These are phyloP conservation scores for Dryas drummondii DNA, from an alignment of 306 rosid species.

Conservation along the genomic window DNA sequence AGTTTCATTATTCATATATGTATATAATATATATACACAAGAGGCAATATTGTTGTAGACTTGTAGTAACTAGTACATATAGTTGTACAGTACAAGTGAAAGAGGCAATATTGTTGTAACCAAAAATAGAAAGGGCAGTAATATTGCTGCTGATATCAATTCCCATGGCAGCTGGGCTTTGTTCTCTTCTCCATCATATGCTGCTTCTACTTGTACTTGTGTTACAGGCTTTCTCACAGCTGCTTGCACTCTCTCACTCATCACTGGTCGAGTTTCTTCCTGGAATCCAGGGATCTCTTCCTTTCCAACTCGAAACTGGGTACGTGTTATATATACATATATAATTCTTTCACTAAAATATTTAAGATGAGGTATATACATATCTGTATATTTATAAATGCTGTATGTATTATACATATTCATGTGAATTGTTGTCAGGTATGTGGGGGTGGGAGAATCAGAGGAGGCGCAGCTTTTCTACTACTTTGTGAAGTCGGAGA, in stretches of 20 bases:
- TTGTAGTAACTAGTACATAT: too few species aligned
- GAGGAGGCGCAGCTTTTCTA: slow-evolving; percentile 58
- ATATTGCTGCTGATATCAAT: too few species aligned
- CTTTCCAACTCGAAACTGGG: slow-evolving; percentile 70
- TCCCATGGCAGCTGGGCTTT: background rate
- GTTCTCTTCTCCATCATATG: background rate
- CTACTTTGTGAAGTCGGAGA: slow-evolving; percentile 61
- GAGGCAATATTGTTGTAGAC: too few species aligned
- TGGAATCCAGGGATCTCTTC: slow-evolving; percentile 66
- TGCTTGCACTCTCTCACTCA: slow-evolving; percentile 18
- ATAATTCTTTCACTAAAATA: too few species aligned
- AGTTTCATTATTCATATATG: too few species aligned
- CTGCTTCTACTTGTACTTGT: slow-evolving; percentile 14
- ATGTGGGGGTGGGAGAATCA: slow-evolving; percentile 64
- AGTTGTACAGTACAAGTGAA: too few species aligned
- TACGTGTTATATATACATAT: slow-evolving; percentile 2
- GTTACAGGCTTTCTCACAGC: background rate
- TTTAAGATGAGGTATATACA: too few species aligned
- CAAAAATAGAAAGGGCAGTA: too few species aligned
- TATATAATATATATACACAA: too few species aligned
- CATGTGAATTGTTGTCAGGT: slow-evolving; percentile 30
- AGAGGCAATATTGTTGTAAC: too few species aligned
- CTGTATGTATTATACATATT: background rate
- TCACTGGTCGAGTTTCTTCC: slow-evolving; percentile 52
- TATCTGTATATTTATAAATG: too few species aligned